phyloP scores from a whole-genome alignment of 768 basidiomycete genomes.

The Boletus rufocinnamomeus region DNA sequence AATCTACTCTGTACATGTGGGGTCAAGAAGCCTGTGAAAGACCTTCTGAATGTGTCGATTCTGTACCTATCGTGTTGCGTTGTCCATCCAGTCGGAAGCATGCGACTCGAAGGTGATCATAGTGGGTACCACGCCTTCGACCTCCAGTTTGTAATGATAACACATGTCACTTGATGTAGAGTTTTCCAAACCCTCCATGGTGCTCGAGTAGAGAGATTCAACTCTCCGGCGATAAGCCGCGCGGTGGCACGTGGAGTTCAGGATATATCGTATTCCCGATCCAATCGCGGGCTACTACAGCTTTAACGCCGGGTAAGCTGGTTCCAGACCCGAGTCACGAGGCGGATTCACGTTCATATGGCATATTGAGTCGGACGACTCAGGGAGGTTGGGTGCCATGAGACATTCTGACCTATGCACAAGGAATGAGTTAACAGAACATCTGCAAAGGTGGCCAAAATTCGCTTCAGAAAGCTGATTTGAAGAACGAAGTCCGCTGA shows the following conservation, averaged over 20 bases:
- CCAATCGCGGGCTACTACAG: too few relatives aligned
- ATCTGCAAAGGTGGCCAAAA: too few relatives aligned
- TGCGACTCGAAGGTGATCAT: slow-evolving; percentile 2
- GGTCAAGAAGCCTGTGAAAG: slow-evolving; percentile 3
- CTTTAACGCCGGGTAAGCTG: too few relatives aligned
- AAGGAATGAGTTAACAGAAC: slow-evolving; percentile 17
- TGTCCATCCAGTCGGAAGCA: neutral
- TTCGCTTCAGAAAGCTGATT: too few relatives aligned
- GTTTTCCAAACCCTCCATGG: neutral
- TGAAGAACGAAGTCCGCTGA: neutral
- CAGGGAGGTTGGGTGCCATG: neutral
- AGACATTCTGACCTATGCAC: slow-evolving; percentile 2
- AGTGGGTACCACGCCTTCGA: neutral
- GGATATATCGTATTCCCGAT: too few relatives aligned
- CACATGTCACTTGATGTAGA: neutral
- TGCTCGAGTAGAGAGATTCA: slow-evolving; percentile 18
- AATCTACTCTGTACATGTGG: neutral
- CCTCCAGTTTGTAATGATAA: slow-evolving; percentile 7
- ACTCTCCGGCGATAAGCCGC: neutral
- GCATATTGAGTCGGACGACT: too few relatives aligned
- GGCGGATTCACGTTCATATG: too few relatives aligned
- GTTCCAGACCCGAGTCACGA: too few relatives aligned
- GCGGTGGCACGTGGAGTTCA: too few relatives aligned
- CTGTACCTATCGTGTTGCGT: neutral
- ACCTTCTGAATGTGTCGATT: slow-evolving; percentile 6